Percentiles rank a stretch among this genome's conserved stretches.
Evolutionary conservation across 345 rosid genomes (phyloP).

Genomic region (Barbarea vulgaris): DNA sequence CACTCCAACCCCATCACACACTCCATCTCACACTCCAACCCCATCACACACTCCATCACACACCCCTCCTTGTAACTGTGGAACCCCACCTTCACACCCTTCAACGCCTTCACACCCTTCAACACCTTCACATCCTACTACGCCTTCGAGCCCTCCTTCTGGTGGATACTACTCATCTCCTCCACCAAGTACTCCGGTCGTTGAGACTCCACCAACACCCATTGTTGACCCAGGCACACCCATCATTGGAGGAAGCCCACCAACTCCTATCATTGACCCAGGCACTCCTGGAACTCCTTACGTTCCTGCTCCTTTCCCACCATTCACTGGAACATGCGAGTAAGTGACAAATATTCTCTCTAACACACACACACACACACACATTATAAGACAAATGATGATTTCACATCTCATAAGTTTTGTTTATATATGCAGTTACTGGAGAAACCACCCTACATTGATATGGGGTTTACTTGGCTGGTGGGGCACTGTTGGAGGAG

Average conservation of each 20-base stretch:
- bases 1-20: slow-evolving; percentile 20
- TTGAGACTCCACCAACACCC: slow-evolving; percentile 53
- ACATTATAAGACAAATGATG: not conserved
- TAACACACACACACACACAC: not conserved
- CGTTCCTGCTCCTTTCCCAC: slow-evolving; percentile 67
- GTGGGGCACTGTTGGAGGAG: slow-evolving; percentile 81
- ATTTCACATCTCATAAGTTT: not conserved
- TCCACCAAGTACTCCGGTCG: slow-evolving; percentile 56
- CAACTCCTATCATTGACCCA: slow-evolving; percentile 47
- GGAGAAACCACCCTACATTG: slow-evolving; percentile 83
- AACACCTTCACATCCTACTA: slow-evolving; percentile 43
- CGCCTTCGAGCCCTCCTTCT: slow-evolving; percentile 59
- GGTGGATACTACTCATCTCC: slow-evolving; percentile 61
- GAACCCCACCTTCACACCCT: slow-evolving; percentile 24
- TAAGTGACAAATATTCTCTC: slow-evolving; percentile 42
- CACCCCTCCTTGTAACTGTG: slow-evolving; percentile 39
- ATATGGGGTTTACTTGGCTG: slow-evolving; percentile 86
- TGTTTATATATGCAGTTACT: slow-evolving; percentile 58
- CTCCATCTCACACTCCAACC: slow-evolving; percentile 30
- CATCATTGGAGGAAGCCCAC: slow-evolving; percentile 47
- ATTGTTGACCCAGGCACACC: slow-evolving; percentile 65
- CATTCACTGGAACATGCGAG: slow-evolving; percentile 82
- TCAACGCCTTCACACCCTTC: slow-evolving; percentile 45
- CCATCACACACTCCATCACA: slow-evolving; percentile 46
- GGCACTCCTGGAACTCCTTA: slow-evolving; percentile 57